phyloP scores from a whole-genome alignment of 1,139 yeast genomes.

The Debaryomyces subglobosus region DNA sequence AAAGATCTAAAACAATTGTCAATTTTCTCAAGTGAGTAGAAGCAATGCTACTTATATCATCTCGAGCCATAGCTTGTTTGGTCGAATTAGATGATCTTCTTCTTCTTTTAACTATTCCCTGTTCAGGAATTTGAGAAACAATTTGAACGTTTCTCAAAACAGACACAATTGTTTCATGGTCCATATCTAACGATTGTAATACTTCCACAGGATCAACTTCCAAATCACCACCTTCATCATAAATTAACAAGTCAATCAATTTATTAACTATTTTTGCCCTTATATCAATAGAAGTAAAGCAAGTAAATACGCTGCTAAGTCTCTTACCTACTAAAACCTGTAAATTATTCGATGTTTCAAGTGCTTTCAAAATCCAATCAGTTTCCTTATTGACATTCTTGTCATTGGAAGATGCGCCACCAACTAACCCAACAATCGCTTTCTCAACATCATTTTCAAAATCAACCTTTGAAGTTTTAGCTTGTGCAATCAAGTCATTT shows the following conservation, averaged over 20 bases:
- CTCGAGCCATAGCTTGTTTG: conserved; percentile 72
- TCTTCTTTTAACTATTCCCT: conserved; percentile 63
- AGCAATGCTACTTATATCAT: conserved; percentile 72
- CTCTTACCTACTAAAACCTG: conserved; percentile 59
- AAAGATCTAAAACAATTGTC: conserved; percentile 76
- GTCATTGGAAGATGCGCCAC: conserved; percentile 48
- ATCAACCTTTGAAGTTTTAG: conserved; percentile 50
- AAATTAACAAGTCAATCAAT: conserved; percentile 58
- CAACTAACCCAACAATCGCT: conserved; percentile 57
- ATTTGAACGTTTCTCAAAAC: conserved; percentile 54
- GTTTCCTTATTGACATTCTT: conserved; percentile 54
- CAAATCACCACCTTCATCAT: conserved; percentile 26
- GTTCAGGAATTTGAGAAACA: conserved; percentile 47
- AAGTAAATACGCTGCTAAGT: conserved; percentile 54
- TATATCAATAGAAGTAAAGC: conserved; percentile 54
- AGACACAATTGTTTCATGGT: conserved; percentile 49
- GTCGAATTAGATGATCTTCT: conserved; percentile 82
- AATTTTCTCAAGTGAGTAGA: conserved; percentile 76
- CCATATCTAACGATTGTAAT: conserved; percentile 50
- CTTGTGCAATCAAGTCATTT: conserved; percentile 43
- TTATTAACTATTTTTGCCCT: conserved; percentile 61
- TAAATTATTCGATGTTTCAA: conserved; percentile 39
- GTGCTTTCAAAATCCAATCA: conserved; percentile 58
- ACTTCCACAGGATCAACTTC: conserved; percentile 58
- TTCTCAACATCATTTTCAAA: conserved; percentile 55